Conservation (phyloP, 768 basidiomycete genomes). For the Suillus cothurnatus region DNA sequence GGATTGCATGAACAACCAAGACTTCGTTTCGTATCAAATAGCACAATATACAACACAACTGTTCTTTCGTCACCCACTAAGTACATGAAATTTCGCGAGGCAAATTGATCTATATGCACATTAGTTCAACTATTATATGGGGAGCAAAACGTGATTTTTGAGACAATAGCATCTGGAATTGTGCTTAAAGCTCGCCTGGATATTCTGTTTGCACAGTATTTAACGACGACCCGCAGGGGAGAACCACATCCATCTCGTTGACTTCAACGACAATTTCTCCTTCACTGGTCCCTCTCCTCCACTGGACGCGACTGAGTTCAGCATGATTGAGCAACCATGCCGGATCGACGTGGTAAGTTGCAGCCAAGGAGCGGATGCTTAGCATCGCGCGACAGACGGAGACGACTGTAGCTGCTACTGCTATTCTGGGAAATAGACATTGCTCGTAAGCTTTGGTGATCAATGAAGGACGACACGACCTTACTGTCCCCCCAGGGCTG, state of each 20-base stretch:
- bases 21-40: neutral
- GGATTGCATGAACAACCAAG: neutral
- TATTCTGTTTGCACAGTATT: neutral
- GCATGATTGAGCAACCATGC: slow-evolving; percentile 47
- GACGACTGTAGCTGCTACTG: slow-evolving; percentile 20
- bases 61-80: slow-evolving; percentile 14
- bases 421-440: slow-evolving; percentile 5
- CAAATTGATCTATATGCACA: neutral
- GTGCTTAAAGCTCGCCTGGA: too few species aligned
- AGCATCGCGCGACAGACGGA: slow-evolving; percentile 43
- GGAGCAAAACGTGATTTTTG: neutral
- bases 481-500: slow-evolving; percentile 15
- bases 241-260: neutral
- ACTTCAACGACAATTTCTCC: slow-evolving; percentile 39
- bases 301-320: slow-evolving; percentile 47
- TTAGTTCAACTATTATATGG: too few species aligned
- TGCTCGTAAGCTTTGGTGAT: neutral
- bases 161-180: neutral
- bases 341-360: slow-evolving; percentile 41
- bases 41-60: neutral
- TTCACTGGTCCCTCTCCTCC: slow-evolving; percentile 37
- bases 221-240: neutral
- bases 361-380: slow-evolving; percentile 45
- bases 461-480: neutral
- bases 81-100: slow-evolving; percentile 5